Percentiles rank a stretch among this genome's conserved stretches.
phyloP scores from a whole-genome alignment of 2,329 filamentous ascomycete species.

The Colletotrichum sp. region DNA sequence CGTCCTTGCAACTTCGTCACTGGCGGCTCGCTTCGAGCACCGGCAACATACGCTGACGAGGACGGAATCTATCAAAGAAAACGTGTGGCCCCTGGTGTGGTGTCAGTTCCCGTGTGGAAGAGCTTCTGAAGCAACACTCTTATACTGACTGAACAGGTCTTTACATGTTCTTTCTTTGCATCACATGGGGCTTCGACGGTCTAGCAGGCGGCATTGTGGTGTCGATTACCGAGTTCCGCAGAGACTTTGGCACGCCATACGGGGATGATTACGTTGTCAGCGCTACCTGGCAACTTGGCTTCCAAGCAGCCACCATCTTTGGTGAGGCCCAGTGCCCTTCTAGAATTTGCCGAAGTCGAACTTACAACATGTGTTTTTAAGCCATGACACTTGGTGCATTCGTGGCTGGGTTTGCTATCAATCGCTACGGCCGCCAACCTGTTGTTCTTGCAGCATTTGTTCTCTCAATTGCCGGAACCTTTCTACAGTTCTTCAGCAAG shows the following conservation, averaged over 20 bases:
- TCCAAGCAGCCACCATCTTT: conserved; percentile 42
- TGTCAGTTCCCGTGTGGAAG: neutral
- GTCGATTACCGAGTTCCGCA: conserved; percentile 43
- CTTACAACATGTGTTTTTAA: neutral
- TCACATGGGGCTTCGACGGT: conserved; percentile 34
- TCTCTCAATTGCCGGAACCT: neutral
- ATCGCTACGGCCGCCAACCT: neutral
- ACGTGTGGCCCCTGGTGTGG: neutral
- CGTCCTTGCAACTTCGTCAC: neutral
- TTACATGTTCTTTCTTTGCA: conserved; percentile 24
- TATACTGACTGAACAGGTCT: neutral
- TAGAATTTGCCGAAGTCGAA: neutral
- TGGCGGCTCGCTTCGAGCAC: conserved; percentile 3
- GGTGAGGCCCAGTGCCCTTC: neutral
- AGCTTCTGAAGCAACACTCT: neutral
- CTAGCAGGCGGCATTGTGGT: conserved; percentile 40
- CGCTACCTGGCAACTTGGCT: conserved; percentile 44
- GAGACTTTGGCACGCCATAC: conserved; percentile 42
- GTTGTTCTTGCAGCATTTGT: neutral
- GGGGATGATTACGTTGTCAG: conserved; percentile 39
- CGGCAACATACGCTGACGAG: conserved; percentile 2
- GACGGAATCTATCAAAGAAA: conserved; percentile 5
- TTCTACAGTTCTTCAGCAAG: neutral
- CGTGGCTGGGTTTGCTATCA: neutral
- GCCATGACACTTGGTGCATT: neutral